Conservation (phyloP, 495 filamentous ascomycete species). For the Lophiostoma macrostomum region DNA sequence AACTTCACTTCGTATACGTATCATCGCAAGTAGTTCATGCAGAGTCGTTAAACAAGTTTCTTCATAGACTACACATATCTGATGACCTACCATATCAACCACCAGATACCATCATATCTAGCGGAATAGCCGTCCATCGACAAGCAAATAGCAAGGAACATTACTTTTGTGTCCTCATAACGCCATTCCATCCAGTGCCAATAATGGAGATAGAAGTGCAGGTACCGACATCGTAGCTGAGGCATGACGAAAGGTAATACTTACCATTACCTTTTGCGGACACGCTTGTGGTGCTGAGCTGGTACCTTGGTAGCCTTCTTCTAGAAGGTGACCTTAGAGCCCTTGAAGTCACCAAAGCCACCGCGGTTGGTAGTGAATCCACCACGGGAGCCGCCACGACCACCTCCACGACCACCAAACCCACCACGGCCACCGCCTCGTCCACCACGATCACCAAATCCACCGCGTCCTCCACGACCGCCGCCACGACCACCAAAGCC, state of each 20-base stretch:
- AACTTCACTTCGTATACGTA: too few species aligned
- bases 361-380: conserved; percentile 62
- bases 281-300: too few species aligned
- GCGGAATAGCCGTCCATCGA: too few species aligned
- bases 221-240: not conserved
- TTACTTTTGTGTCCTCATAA: conserved; percentile 1
- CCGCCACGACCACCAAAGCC: conserved; percentile 50
- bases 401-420: conserved; percentile 46
- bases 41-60: too few species aligned
- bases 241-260: not conserved
- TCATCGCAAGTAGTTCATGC: too few species aligned
- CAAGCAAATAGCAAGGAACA: not conserved
- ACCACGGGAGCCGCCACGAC: conserved; percentile 41
- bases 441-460: conserved; percentile 51
- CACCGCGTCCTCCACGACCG: conserved; percentile 53
- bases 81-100: too few species aligned
- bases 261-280: too few species aligned
- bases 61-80: too few species aligned
- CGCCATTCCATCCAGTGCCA: not conserved
- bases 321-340: conserved; percentile 83
- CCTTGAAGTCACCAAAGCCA: conserved; percentile 80
- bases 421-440: conserved; percentile 53
- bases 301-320: not conserved
- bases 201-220: not conserved
- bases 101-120: too few species aligned